Conservation (phyloP, 345 rosid species). For the Citrus trifoliata region DNA sequence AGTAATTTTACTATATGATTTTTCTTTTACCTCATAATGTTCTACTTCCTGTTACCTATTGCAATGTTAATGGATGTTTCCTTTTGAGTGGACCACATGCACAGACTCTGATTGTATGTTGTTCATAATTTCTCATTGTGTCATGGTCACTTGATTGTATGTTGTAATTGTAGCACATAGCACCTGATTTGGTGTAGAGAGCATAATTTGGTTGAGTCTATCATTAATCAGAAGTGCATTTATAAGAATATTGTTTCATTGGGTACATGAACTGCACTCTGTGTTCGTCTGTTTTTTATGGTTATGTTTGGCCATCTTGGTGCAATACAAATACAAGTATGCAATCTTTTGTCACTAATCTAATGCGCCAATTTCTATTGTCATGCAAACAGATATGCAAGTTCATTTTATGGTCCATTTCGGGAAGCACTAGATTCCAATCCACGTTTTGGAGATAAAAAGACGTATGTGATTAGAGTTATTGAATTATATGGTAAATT, state of each 20-base stretch:
- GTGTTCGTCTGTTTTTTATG: background rate
- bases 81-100: background rate
- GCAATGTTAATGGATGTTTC: background rate
- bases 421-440: constrained; percentile 92
- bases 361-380: constrained; percentile 12
- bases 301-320: background rate
- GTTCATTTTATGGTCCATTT: constrained; percentile 96
- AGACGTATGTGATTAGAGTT: constrained; percentile 50
- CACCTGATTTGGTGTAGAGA: background rate
- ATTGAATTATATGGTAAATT: background rate
- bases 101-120: background rate
- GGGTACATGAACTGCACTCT: background rate
- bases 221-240: background rate
- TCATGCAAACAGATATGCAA: constrained; percentile 64
- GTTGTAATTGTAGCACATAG: background rate
- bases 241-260: background rate
- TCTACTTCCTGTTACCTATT: background rate
- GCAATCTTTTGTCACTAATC: constrained; percentile 2
- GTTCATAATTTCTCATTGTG: background rate
- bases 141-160: background rate
- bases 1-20: constrained; percentile 40
- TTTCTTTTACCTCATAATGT: background rate
- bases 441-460: constrained; percentile 94
- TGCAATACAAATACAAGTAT: background rate
- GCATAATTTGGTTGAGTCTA: background rate